A percentile compares a stretch with the other conserved stretches of the same genome.
phyloP scores from a whole-genome alignment of 2,329 filamentous ascomycete species.

The Fusarium guadeloupense region DNA sequence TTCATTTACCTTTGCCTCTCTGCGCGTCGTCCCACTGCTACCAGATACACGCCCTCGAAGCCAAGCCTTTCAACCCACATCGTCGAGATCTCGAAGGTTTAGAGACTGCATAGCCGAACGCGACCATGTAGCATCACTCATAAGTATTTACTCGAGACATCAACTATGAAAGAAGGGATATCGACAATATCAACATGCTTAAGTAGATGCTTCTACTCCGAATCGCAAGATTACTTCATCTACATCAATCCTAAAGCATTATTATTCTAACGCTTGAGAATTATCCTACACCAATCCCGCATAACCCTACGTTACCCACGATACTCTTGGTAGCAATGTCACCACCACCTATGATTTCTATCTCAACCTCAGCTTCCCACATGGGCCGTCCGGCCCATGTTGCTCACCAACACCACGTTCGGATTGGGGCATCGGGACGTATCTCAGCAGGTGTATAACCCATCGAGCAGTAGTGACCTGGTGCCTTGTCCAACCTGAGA shows the following conservation, averaged over 20 bases:
- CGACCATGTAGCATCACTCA: too few species aligned
- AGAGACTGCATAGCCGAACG: too few species aligned
- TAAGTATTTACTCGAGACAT: too few species aligned
- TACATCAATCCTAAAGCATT: conserved; percentile 46
- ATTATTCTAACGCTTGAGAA: background rate
- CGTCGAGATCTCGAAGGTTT: too few species aligned
- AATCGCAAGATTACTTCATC: conserved; percentile 52
- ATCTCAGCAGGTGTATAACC: conserved; percentile 51
- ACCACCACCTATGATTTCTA: conserved; percentile 49
- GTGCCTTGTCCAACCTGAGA: conserved; percentile 21
- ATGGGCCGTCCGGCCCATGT: conserved; percentile 21
- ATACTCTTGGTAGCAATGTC: conserved; percentile 46
- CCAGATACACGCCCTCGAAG: too few species aligned
- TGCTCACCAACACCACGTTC: conserved; percentile 21
- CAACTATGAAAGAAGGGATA: too few species aligned
- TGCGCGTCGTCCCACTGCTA: too few species aligned
- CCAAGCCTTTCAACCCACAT: too few species aligned
- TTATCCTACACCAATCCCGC: background rate
- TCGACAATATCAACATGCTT: conserved; percentile 51
- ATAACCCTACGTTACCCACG: conserved; percentile 34
- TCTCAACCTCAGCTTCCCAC: conserved; percentile 39
- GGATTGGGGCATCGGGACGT: conserved; percentile 49
- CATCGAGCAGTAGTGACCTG: conserved; percentile 35
- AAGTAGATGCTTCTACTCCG: conserved; percentile 47
- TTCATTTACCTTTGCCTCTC: too few species aligned